Percentiles rank a stretch among this genome's conserved stretches.
phyloP scores from a whole-genome alignment of 108 stramenopile species.

The Aureococcus anophagefferens region DNA sequence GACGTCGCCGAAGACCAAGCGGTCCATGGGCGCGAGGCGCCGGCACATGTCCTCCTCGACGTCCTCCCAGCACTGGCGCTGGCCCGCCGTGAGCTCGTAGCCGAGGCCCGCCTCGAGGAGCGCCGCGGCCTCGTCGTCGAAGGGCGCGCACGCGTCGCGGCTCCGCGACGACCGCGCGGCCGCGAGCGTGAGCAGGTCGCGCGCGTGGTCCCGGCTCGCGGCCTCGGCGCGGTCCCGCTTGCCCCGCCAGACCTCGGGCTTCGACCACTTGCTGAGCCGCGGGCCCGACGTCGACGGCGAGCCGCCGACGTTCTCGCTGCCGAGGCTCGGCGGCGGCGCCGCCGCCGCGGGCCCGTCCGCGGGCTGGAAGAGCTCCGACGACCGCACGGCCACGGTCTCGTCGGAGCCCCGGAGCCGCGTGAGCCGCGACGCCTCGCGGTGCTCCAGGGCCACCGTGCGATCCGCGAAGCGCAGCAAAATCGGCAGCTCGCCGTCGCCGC shows the following conservation, averaged over 20 bases:
- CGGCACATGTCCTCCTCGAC: constrained; percentile 90
- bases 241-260: constrained; percentile 3
- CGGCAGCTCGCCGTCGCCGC: background rate
- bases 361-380: no score
- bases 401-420: background rate
- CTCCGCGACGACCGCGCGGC: background rate
- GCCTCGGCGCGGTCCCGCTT: constrained; percentile 24
- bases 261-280: background rate
- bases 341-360: background rate
- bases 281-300: background rate
- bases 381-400: background rate
- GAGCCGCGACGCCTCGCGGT: background rate
- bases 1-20: constrained; percentile 89
- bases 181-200: background rate
- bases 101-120: constrained; percentile 55
- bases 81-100: constrained; percentile 73
- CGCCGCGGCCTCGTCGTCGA: background rate
- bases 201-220: constrained; percentile 11
- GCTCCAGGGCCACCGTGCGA: background rate
- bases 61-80: constrained; percentile 68
- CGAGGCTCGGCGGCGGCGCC: no score
- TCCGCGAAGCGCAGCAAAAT: background rate
- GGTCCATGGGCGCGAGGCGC: constrained; percentile 84
- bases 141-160: constrained; percentile 17
- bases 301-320: no score